A percentile compares a stretch with the other conserved stretches of the same genome.
These are phyloP conservation scores for Saturnispora bothae DNA, from an alignment of 805 yeast species.

Conservation along the genomic window DNA sequence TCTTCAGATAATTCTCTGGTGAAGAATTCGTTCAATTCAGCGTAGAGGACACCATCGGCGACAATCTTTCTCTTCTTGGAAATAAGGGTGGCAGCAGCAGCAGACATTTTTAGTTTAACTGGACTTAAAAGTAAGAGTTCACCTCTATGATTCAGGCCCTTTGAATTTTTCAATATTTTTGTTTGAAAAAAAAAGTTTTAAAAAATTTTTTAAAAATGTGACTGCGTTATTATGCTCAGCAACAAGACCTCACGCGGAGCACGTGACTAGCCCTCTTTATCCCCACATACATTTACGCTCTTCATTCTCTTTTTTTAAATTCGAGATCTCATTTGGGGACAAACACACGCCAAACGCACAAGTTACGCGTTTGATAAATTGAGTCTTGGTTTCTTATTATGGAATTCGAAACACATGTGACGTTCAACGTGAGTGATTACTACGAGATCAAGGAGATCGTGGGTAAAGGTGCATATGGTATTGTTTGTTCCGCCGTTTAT, in stretches of 20 bases:
- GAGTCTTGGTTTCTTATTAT: no score
- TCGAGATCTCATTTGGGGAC: no score
- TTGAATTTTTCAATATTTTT: slow-evolving; percentile 3
- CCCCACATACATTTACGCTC: no score
- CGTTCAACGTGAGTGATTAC: slow-evolving; percentile 81
- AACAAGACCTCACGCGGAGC: no score
- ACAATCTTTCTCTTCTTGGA: slow-evolving; percentile 99
- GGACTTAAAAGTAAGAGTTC: no score
- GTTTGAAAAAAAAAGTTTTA: background rate
- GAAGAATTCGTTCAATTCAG: slow-evolving; percentile 99
- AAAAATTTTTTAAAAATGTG: no score
- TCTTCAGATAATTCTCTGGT: slow-evolving; percentile 99
- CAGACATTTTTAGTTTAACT: slow-evolving; percentile 20
- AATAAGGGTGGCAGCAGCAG: slow-evolving; percentile 38
- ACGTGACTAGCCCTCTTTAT: no score
- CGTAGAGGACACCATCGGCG: slow-evolving; percentile 99
- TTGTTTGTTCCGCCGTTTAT: slow-evolving; percentile 84
- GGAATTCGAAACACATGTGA: slow-evolving; percentile 22
- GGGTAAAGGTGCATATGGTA: slow-evolving; percentile 96
- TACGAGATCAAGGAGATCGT: slow-evolving; percentile 77
- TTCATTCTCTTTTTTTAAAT: no score
- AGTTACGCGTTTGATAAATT: no score
- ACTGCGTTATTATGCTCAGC: no score
- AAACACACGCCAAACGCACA: no score
- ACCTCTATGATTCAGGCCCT: no score